phyloP scores from a whole-genome alignment of 495 filamentous ascomycete species.

The Parmelia sp. region DNA sequence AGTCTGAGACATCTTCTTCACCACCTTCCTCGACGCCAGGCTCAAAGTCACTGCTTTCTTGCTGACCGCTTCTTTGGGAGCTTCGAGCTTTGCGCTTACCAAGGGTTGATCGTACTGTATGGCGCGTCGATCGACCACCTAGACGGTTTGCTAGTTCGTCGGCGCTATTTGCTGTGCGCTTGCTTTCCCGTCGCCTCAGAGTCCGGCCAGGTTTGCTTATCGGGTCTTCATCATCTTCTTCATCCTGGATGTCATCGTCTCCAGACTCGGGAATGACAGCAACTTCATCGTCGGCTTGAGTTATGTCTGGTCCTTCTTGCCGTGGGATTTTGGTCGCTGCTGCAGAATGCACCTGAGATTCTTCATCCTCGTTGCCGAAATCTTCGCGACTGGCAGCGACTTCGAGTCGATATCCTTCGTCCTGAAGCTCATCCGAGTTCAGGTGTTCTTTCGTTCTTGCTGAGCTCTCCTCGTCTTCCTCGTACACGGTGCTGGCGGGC shows the following conservation, averaged over 20 bases:
- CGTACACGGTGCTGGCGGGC: constrained; percentile 49
- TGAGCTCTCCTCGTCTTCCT: constrained; percentile 52
- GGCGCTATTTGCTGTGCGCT: constrained; percentile 32
- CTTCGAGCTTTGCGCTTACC: constrained; percentile 41
- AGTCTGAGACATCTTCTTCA: constrained; percentile 51
- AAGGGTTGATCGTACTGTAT: constrained; percentile 37
- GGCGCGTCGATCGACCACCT: constrained; percentile 43
- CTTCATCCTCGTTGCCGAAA: constrained; percentile 35
- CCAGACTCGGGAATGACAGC: constrained; percentile 49
- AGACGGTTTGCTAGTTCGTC: constrained; percentile 30
- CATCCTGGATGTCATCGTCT: constrained; percentile 41
- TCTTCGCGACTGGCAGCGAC: constrained; percentile 26
- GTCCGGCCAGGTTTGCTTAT: constrained; percentile 44
- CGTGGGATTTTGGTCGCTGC: constrained; percentile 36
- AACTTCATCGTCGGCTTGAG: constrained; percentile 40
- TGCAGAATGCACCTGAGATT: constrained; percentile 31
- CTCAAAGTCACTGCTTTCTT: constrained; percentile 85
- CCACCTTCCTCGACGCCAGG: constrained; percentile 65
- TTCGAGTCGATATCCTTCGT: constrained; percentile 27
- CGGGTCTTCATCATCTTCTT: constrained; percentile 63
- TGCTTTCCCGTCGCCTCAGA: constrained; percentile 41
- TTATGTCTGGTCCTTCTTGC: constrained; percentile 29
- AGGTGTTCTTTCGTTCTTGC: constrained; percentile 29
- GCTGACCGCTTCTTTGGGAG: constrained; percentile 49
- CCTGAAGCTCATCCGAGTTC: constrained; percentile 32